Evolutionary conservation across 441 rosid species (phyloP).

Genomic region (Metrosideros polymorpha): DNA sequence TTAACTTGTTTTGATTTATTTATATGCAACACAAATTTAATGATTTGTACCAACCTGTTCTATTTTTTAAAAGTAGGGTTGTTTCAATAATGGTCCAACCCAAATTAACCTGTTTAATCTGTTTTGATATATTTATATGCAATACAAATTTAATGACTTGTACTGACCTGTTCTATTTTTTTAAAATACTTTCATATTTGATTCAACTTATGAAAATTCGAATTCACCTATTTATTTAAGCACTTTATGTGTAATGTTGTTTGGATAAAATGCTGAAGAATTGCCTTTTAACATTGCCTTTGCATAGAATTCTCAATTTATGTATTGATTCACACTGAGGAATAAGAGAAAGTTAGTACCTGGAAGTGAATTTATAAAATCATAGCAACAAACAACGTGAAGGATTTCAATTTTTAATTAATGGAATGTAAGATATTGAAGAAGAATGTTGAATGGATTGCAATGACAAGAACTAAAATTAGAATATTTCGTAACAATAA

Average conservation of each 20-base stretch:
- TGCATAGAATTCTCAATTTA: neutral
- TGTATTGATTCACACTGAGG: neutral
- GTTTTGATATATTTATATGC: too few relatives aligned
- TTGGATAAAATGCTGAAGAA: neutral
- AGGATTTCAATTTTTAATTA: neutral
- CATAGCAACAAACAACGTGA: too few relatives aligned
- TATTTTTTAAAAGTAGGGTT: too few relatives aligned
- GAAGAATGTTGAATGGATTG: too few relatives aligned
- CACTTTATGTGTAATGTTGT: neutral
- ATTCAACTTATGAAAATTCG: too few relatives aligned
- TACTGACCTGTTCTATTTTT: too few relatives aligned
- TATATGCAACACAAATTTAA: fast-evolving
- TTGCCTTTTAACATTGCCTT: neutral
- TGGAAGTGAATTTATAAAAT: neutral
- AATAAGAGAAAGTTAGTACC: neutral
- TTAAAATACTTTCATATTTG: too few relatives aligned
- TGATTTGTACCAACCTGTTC: fast-evolving
- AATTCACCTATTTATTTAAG: neutral
- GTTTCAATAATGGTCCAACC: too few relatives aligned
- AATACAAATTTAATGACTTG: too few relatives aligned
- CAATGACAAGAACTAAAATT: too few relatives aligned
- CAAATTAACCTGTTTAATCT: too few relatives aligned
- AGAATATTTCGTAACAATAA: too few relatives aligned
- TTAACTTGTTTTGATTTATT: neutral
- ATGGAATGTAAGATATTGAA: neutral